Evolutionary conservation across 225 moss, liverwort and hornwort genomes (phyloP), one percentile per base, ranked within the genome.

Genomic region (Straminergon stramineum): DNA sequence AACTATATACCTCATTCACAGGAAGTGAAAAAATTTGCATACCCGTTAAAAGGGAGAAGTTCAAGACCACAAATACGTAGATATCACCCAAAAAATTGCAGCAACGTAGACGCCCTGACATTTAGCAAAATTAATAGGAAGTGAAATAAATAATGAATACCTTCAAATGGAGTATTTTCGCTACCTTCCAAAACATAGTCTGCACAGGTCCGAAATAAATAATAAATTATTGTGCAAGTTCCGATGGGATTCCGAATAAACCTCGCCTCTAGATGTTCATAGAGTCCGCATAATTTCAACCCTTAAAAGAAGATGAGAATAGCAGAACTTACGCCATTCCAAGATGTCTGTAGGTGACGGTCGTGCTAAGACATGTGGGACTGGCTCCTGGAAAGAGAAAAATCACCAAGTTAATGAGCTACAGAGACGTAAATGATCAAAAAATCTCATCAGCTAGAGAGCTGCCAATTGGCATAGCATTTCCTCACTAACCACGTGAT

Each of bases 141-240:
- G n/a, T 34, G 43, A 63, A 79, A 43, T 32, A 45, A 69, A 51
- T 21, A 79, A 62, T 7, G 8, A 82, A 51, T 76, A 99, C 99
- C 99, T 99, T 95, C 96, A 90, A 99, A 99, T 70, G 99, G 97
- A 74, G 99, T 99, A 52, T 91, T 96, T 87, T 97, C 95, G 90
- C 99, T 99, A 15, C 99, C 99, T 87, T 99, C 99, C 92, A 99
- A 91, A 67, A 99, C 97, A 87, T 97, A 99, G 88, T 99, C 99
- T 99, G 95, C 95, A 93, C 41, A 70, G 27, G 71, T 84, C 86
- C 82, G 39, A 66, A 76, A 81, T 45, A 56, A 34, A 21, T 9
- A n/a, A n/a, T 32, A 51, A 84, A 71, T 17, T 34, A n/a, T 26
- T 45, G 43, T 31, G n/a, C 69, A 78, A 70, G 37, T 45, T 62